Evolutionary conservation across 1,284 basidiomycete genomes (phyloP).

Genomic region (Meripilus lineatus): DNA sequence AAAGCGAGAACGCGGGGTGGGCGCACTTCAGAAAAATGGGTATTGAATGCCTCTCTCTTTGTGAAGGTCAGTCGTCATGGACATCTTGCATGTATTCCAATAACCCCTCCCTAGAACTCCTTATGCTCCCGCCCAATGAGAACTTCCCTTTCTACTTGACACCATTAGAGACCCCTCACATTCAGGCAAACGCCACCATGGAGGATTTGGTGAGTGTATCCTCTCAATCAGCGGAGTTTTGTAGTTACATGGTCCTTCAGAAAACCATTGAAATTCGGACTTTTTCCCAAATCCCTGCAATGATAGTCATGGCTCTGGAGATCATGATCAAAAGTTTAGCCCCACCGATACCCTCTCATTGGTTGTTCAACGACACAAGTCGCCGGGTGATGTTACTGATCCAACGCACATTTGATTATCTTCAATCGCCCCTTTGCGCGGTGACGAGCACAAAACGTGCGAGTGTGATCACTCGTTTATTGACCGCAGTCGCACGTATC

Average conservation of each 20-base stretch:
- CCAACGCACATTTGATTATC: conserved; percentile 41
- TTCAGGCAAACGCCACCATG: not conserved
- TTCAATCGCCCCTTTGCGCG: conserved; percentile 36
- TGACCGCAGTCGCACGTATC: conserved; percentile 24
- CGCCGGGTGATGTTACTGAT: conserved; percentile 35
- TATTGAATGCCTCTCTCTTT: conserved; percentile 28
- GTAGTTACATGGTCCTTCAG: not conserved
- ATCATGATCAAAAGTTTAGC: conserved; percentile 37
- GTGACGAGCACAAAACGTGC: conserved; percentile 32
- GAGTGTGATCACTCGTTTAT: conserved; percentile 35
- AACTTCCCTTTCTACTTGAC: conserved; percentile 1
- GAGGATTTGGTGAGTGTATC: not conserved
- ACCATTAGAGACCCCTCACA: not conserved
- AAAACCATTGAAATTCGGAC: conserved; percentile 13
- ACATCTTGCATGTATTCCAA: not conserved
- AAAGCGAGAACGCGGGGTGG: conserved; percentile 37
- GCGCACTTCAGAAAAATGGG: conserved; percentile 40
- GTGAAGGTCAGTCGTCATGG: conserved; percentile 31
- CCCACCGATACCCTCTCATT: conserved; percentile 37
- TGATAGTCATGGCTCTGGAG: conserved; percentile 42
- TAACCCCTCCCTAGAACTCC: conserved; percentile 8
- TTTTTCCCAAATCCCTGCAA: conserved; percentile 35
- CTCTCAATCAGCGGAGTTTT: not conserved
- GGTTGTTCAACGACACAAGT: conserved; percentile 44
- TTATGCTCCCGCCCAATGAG: not conserved